A percentile compares a stretch with the other conserved stretches of the same genome.
Conservation (phyloP, 805 yeast species). For the Schizosaccharomyces octosporus region DNA sequence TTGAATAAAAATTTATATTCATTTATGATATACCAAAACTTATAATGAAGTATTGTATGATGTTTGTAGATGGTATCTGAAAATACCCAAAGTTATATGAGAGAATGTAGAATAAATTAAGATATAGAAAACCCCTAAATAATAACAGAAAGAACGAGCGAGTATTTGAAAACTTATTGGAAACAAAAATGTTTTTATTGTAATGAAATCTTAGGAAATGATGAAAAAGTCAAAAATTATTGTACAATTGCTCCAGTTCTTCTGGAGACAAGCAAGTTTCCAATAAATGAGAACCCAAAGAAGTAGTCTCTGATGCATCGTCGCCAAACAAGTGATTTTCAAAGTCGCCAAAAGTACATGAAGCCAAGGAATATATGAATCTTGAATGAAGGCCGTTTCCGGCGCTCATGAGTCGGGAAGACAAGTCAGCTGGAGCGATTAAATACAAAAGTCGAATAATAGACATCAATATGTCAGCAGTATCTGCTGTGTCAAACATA, state of each 20-base stretch:
- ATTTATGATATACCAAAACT: no score
- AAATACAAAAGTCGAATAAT: not conserved
- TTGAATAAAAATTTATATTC: no score
- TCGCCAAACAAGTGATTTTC: not conserved
- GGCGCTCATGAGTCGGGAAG: not conserved
- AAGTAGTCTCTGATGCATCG: not conserved
- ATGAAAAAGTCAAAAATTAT: not conserved
- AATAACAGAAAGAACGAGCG: no score
- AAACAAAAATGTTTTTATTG: not conserved
- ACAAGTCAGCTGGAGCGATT: not conserved
- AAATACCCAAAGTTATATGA: no score
- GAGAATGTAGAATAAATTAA: no score
- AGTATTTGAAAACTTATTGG: not conserved
- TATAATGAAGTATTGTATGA: no score
- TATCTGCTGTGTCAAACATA: not conserved
- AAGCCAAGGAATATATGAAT: not conserved
- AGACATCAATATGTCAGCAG: not conserved
- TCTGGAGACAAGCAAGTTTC: not conserved
- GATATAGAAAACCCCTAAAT: no score
- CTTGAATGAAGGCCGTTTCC: not conserved
- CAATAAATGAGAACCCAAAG: not conserved
- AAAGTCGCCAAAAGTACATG: not conserved
- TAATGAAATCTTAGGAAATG: not conserved
- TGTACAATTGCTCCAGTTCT: not conserved
- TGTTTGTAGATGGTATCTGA: no score